Evolutionary conservation across 768 basidiomycete species (phyloP).

Genomic region (Suillus clintonianus): DNA sequence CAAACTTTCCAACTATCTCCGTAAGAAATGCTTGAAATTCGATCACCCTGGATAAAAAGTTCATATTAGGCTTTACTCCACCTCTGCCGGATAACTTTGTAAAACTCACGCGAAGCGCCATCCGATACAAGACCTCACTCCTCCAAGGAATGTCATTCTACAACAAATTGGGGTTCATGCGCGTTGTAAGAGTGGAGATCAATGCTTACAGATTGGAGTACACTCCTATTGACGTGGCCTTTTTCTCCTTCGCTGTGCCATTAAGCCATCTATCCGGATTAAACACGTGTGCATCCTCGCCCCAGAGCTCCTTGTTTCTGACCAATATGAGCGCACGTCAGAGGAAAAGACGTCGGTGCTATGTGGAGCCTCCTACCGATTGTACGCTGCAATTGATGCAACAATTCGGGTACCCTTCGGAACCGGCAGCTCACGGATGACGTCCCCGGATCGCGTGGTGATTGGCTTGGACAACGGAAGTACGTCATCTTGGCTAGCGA

Average conservation of each 20-base stretch:
- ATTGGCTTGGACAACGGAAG: conserved; percentile 61
- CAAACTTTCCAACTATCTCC: conserved; percentile 54
- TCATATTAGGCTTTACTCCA: conserved; percentile 1
- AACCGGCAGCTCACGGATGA: conserved; percentile 45
- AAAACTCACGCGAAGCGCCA: conserved; percentile 33
- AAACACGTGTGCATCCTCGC: conserved; percentile 32
- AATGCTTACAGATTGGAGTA: conserved; percentile 29
- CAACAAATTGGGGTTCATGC: neutral
- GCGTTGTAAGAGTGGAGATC: neutral
- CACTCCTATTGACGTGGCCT: conserved; percentile 23
- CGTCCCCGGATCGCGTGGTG: conserved; percentile 44
- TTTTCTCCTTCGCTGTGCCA: conserved; percentile 15
- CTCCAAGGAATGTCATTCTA: conserved; percentile 32
- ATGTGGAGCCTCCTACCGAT: conserved; percentile 40
- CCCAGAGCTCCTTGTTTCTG: conserved; percentile 32
- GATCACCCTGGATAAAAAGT: conserved; percentile 31
- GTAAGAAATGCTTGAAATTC: conserved; percentile 64
- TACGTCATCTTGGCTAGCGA: conserved; percentile 53
- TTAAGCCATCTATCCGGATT: conserved; percentile 32
- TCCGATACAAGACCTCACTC: conserved; percentile 27
- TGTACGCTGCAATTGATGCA: conserved; percentile 54
- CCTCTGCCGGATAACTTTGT: neutral
- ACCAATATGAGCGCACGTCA: neutral
- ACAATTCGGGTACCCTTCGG: conserved; percentile 54
- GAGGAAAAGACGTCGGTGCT: neutral